Evolutionary conservation across 148 eudicot species (phyloP).

Genomic region (Rhododendron henanense): DNA sequence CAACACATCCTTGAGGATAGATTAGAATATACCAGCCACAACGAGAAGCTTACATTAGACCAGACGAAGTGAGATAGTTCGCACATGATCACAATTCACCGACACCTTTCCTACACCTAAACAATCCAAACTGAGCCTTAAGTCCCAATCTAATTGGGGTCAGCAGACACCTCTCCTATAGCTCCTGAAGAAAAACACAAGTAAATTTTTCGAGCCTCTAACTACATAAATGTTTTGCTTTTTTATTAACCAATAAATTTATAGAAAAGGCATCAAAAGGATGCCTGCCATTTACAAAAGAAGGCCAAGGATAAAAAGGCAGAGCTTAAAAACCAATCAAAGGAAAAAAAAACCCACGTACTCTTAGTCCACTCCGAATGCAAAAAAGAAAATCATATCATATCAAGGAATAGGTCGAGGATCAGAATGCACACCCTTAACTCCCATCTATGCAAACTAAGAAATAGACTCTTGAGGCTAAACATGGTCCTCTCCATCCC

Average conservation of each 20-base stretch:
- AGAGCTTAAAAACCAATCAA: background rate
- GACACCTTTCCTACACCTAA: background rate
- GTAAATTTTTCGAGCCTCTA: background rate
- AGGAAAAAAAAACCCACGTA: background rate
- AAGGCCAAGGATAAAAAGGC: background rate
- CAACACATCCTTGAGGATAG: slow-evolving; percentile 95
- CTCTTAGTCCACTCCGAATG: background rate
- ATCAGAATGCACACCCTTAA: no score
- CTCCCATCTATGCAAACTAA: no score
- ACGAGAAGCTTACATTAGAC: background rate
- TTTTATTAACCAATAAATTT: background rate
- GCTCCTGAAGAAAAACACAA: background rate
- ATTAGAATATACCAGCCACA: slow-evolving; percentile 74
- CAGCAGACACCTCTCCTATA: background rate
- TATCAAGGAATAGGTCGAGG: no score
- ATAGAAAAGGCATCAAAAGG: background rate
- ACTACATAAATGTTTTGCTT: background rate
- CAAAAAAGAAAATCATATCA: background rate
- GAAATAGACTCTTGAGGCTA: no score
- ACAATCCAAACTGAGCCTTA: background rate
- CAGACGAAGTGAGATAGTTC: background rate
- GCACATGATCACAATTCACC: background rate
- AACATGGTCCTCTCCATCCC: no score
- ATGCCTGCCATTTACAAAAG: background rate
- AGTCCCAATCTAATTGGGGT: background rate